A percentile compares a stretch with the other conserved stretches of the same genome.
These are phyloP conservation scores for Ogataea corticis DNA, from an alignment of 805 yeast species.

Conservation along the genomic window DNA sequence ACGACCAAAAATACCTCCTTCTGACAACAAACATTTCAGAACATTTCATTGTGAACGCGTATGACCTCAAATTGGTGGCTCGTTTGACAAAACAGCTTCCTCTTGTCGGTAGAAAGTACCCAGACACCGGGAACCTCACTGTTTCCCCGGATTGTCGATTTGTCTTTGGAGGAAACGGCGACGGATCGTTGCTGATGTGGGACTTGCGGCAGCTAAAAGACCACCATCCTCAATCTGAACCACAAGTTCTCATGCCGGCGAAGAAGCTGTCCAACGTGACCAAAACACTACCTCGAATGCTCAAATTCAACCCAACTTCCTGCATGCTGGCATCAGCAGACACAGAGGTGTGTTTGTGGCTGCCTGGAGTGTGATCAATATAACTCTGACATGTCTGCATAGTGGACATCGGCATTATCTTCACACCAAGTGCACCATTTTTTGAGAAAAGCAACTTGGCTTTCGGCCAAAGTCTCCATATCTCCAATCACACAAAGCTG, in stretches of 20 bases:
- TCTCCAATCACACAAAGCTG: conserved; percentile 89
- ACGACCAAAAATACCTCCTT: conserved; percentile 43
- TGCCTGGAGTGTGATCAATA: conserved; percentile 24
- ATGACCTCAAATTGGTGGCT: conserved; percentile 22
- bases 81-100: conserved; percentile 49
- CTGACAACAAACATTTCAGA: conserved; percentile 26
- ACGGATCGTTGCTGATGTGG: conserved; percentile 55
- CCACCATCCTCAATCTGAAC: neutral
- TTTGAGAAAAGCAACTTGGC: conserved; percentile 49
- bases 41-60: conserved; percentile 25
- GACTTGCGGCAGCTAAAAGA: conserved; percentile 33
- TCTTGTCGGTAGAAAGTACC: conserved; percentile 33
- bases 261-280: conserved; percentile 17
- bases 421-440: conserved; percentile 74
- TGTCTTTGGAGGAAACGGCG: conserved; percentile 60
- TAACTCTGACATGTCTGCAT: conserved; percentile 54
- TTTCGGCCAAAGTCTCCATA: conserved; percentile 60
- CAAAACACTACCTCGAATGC: conserved; percentile 44
- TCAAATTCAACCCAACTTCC: conserved; percentile 61
- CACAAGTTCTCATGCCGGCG: conserved; percentile 21
- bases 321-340: conserved; percentile 67
- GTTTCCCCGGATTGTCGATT: conserved; percentile 69
- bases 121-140: conserved; percentile 57
- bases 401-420: conserved; percentile 62
- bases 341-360: conserved; percentile 48